Base-by-base conservation (phyloP, 257 asterid genomes). In the Fraxinus americana region DNA sequence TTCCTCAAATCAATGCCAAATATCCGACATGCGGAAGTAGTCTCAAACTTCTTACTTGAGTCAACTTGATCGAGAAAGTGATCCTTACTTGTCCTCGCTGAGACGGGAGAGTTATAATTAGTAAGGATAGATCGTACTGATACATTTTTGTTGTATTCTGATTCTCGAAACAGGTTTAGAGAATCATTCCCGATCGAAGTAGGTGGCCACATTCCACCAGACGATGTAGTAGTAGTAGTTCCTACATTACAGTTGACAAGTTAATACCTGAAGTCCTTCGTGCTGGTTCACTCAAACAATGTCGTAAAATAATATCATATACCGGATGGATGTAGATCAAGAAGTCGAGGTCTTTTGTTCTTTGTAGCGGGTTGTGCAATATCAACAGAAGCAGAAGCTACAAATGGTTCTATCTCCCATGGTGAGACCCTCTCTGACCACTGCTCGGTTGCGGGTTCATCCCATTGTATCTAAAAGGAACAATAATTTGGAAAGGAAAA, bases 321-420 rank as follows among this genome's bases (percentile, higher is more conserved):
- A 88, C 94, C 93, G 45, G 83, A n/a, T 67, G 66, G 78, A 76
- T 92, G 90, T 57, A 85, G 82, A 78, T 92, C 91, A 61, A 90
- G 83, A 54, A 91, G 89, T 61, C 98, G 88, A 30, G 94, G 90
- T 78, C 97, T 79, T 85, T 92, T 89, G 82, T 67, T 85, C 85
- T 90, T 88, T 75, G 71, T 77, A 67, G 85, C 80, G 25, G 88
- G 79, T 66, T 86, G 97, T 54, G 86, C 76, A 59, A 74, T 43
- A 63, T 90, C 91, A 11, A 76, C 75, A 43, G 87, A 73, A 75
- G 90, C 76, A 78, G 93, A 84, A 80, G 91, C 85, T 74, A 83
- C 88, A 77, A 88, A 92, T 17, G 97, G 96, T 82, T 93, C 98
- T 36, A 93, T 88, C 71, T 93, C 95, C 98, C 98, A 93, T 0